A percentile compares a stretch with the other conserved stretches of the same genome.
Evolutionary conservation across 225 moss, liverwort and hornwort genomes (phyloP).

Genomic region (Sphagnum contortum): DNA sequence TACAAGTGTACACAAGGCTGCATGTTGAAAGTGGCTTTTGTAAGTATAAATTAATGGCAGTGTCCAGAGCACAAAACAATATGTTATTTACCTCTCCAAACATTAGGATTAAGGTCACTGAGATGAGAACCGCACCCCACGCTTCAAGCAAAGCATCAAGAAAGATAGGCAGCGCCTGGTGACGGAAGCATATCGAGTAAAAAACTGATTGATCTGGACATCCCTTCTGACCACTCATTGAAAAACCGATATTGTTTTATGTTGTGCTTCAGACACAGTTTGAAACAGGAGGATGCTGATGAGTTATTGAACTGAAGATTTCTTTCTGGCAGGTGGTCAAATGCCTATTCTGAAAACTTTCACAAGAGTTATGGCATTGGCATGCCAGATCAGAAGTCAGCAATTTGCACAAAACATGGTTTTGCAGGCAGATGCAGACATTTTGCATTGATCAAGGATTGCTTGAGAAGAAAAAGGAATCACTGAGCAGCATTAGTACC

Average conservation of each 20-base stretch:
- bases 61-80: too few relatives aligned
- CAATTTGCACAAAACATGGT: too few relatives aligned
- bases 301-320: not conserved
- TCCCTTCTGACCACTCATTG: too few relatives aligned
- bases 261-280: not conserved
- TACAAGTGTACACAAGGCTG: too few relatives aligned
- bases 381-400: too few relatives aligned
- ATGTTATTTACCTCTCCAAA: conserved; percentile 32
- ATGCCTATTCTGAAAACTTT: not conserved
- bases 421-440: too few relatives aligned
- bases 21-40: too few relatives aligned
- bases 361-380: too few relatives aligned
- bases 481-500: conserved; percentile 17
- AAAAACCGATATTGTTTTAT: not conserved
- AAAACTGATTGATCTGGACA: not conserved
- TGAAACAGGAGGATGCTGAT: not conserved
- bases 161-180: conserved; percentile 59
- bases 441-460: too few relatives aligned
- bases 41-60: too few relatives aligned
- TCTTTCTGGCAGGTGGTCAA: not conserved
- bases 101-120: conserved; percentile 51
- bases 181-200: not conserved
- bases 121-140: conserved; percentile 48
- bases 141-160: conserved; percentile 42
- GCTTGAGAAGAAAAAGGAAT: too few relatives aligned